These are phyloP conservation scores for Carpinus viminea DNA, from an alignment of 306 rosid species.

Conservation along the genomic window DNA sequence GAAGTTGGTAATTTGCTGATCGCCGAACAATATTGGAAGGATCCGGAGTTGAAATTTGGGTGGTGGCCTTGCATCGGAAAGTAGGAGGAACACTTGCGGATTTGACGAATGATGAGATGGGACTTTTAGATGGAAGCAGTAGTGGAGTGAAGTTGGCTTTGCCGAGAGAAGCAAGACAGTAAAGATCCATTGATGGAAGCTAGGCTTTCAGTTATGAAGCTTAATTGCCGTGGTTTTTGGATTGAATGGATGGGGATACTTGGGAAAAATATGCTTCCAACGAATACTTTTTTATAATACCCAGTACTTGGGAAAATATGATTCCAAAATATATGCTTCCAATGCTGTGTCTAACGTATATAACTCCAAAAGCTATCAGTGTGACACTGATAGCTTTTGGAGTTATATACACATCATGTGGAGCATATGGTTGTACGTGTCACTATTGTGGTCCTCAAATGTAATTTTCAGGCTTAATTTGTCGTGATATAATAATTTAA, in stretches of 20 bases:
- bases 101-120: background rate
- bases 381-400: too few relatives aligned
- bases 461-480: too few relatives aligned
- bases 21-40: slow-evolving; percentile 7
- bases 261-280: background rate
- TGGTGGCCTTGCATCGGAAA: background rate
- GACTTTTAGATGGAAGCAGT: background rate
- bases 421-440: too few relatives aligned
- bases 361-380: too few relatives aligned
- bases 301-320: too few relatives aligned
- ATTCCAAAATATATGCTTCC: too few relatives aligned
- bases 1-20: slow-evolving; percentile 25
- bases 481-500: too few relatives aligned
- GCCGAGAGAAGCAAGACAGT: background rate
- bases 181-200: background rate
- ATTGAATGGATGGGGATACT: background rate
- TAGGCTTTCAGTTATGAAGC: background rate
- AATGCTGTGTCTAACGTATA: too few relatives aligned
- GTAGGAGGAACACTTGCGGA: background rate
- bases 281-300: too few relatives aligned
- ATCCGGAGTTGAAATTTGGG: background rate
- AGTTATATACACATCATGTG: too few relatives aligned
- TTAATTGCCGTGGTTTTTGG: background rate
- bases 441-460: too few relatives aligned
- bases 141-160: background rate